Evolutionary conservation across 2,329 filamentous ascomycete species (phyloP).

Genomic region (Westerdykella sp.): DNA sequence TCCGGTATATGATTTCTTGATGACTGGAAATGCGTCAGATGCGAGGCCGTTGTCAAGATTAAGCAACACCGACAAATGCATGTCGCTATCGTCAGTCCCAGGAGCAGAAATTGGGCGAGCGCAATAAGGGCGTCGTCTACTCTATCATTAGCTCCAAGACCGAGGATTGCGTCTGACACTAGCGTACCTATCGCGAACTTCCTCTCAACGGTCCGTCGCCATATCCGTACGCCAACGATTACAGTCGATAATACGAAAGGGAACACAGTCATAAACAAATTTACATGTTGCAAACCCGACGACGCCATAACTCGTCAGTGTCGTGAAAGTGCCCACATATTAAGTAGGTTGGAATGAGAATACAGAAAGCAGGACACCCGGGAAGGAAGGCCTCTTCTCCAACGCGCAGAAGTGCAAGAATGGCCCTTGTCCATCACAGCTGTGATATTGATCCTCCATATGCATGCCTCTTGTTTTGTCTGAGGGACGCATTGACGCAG

Average conservation of each 20-base stretch:
- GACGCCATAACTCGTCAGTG: constrained; percentile 3
- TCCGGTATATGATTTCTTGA: constrained; percentile 8
- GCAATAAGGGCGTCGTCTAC: constrained; percentile 10
- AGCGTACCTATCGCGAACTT: constrained; percentile 12
- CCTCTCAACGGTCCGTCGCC: constrained; percentile 11
- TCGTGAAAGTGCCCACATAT: too few relatives aligned
- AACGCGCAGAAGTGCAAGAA: too few relatives aligned
- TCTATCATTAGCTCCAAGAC: too few relatives aligned
- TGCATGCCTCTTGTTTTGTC: too few relatives aligned
- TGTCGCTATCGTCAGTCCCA: constrained; percentile 2
- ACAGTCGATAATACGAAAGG: constrained; percentile 2
- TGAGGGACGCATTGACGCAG: too few relatives aligned
- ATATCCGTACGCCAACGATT: constrained; percentile 9
- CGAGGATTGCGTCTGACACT: not conserved
- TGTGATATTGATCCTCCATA: too few relatives aligned
- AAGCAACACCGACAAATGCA: not conserved
- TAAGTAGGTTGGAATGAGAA: not conserved
- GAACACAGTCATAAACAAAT: constrained; percentile 5
- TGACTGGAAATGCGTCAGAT: constrained; percentile 1
- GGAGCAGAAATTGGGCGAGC: constrained; percentile 7
- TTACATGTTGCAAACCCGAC: constrained; percentile 3
- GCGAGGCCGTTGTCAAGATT: not conserved
- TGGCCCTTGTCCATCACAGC: too few relatives aligned
- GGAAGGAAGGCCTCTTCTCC: too few relatives aligned
- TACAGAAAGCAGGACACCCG: not conserved